phyloP scores from a whole-genome alignment of 306 rosid species.

The Astragalus membranaceus region DNA sequence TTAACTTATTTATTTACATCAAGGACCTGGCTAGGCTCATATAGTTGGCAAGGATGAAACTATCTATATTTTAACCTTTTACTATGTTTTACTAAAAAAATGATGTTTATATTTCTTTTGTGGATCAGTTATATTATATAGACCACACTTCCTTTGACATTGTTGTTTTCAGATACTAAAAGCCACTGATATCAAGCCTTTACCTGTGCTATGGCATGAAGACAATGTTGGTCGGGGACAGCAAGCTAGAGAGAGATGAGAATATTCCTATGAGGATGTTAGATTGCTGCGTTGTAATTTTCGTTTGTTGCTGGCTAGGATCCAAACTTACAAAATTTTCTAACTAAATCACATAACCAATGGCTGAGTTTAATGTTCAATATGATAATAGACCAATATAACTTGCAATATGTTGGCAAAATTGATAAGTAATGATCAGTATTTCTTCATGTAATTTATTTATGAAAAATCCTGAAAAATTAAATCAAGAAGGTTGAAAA shows the following conservation, averaged over 20 bases:
- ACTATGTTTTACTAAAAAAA: not conserved
- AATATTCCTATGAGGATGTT: not conserved
- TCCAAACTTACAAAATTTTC: not conserved
- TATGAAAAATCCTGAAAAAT: not conserved
- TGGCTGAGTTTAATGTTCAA: not conserved
- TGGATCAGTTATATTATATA: not conserved
- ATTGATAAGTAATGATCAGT: not conserved
- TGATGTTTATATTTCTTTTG: not conserved
- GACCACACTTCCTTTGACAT: not conserved
- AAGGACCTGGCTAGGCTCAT: not conserved
- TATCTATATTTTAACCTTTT: not conserved
- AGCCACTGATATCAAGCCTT: slow-evolving; percentile 72
- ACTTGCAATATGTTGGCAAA: not conserved
- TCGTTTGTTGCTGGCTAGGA: not conserved
- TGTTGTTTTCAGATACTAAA: slow-evolving; percentile 56
- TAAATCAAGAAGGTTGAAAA: not conserved
- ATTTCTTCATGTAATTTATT: not conserved
- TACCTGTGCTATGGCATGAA: slow-evolving; percentile 85
- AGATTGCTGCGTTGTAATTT: not conserved
- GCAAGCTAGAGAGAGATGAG: slow-evolving; percentile 81
- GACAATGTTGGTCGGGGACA: slow-evolving; percentile 60
- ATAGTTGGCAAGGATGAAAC: not conserved
- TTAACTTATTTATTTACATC: slow-evolving; percentile 14
- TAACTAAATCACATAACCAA: not conserved
- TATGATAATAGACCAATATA: not conserved